Base-by-base conservation (phyloP, 441 rosid species). In the Erodium trifolium region DNA sequence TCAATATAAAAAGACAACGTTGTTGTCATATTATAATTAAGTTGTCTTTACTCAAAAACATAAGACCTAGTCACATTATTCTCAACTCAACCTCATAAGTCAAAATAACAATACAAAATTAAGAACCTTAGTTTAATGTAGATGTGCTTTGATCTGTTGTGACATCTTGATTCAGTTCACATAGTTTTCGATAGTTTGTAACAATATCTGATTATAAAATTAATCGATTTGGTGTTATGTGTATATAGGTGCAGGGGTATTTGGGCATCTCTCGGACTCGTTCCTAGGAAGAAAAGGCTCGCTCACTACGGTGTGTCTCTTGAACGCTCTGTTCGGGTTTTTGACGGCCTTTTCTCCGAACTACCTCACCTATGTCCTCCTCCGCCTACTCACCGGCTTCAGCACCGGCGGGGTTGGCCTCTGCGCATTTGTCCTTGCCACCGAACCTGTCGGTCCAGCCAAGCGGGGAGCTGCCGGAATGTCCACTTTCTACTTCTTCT, bases 401-500 rank as follows among this genome's bases (percentile, higher is more conserved):
- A 90, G 98, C 87, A 86, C 91, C 0, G 98, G 98, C 8, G 97
- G 97, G 7, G 96, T 88, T 0, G 97, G 98, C 71, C 76, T 91
- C 34, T 85, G 90, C 4, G 86, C 97, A 18, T 93, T 93, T 1
- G 97, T 93, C 34, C 86, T 93, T 2, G 83, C 97, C 73, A 93
- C 97, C 0, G 98, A 93, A 68, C 94, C 98, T 0, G 57, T 91
- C 0, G 98, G 98, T 31, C 94, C 97, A 0, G 72, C 84, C 3
- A 93, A 88, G 78, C 96, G 96, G 0, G 95, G 97, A 13, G 81
- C 55, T 0, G 96, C 92, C 2, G 98, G 97, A 73, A 91, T 91
- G 97, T 93, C 96, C 69, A 85, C 96, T 1, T 93, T 93, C 89
- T 93, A 91, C 80, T 93, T 93, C 77, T 91, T 93, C 87, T 91